phyloP scores from a whole-genome alignment of 768 basidiomycete species.

The Pisolithus tinctorius region DNA sequence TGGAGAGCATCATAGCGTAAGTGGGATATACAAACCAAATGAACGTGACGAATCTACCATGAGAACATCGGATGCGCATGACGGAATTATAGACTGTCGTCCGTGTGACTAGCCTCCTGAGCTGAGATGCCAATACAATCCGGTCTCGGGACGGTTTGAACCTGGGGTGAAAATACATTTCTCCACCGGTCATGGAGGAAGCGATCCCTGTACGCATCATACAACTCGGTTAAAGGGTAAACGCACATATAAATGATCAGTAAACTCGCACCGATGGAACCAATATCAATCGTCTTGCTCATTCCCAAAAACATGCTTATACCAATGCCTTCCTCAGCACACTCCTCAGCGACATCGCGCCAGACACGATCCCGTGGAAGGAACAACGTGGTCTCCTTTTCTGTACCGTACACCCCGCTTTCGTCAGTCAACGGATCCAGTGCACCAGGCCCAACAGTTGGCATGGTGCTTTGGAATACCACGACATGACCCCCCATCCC shows the following conservation, averaged over 20 bases:
- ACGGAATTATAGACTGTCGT: conserved; percentile 76
- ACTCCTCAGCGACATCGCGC: conserved; percentile 80
- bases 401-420: conserved; percentile 65
- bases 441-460: conserved; percentile 67
- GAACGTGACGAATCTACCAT: conserved; percentile 42
- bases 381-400: conserved; percentile 82
- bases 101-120: conserved; percentile 60
- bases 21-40: background rate
- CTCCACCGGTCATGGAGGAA: conserved; percentile 76
- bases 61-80: conserved; percentile 78
- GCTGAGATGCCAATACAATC: conserved; percentile 61
- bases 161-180: conserved; percentile 88
- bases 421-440: conserved; percentile 55
- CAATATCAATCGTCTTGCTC: conserved; percentile 75
- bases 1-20: conserved; percentile 19
- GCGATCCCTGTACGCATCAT: conserved; percentile 44
- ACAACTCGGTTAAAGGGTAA: background rate
- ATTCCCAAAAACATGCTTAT: conserved; percentile 87
- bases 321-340: conserved; percentile 84
- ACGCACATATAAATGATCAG: background rate
- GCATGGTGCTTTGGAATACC: conserved; percentile 62
- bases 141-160: conserved; percentile 69
- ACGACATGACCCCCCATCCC: conserved; percentile 74
- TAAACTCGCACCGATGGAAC: conserved; percentile 62
- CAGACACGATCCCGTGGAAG: conserved; percentile 71